These are phyloP conservation scores for Paramecium octaurelia DNA, from an alignment of 73 alveolate species.

Conservation along the genomic window DNA sequence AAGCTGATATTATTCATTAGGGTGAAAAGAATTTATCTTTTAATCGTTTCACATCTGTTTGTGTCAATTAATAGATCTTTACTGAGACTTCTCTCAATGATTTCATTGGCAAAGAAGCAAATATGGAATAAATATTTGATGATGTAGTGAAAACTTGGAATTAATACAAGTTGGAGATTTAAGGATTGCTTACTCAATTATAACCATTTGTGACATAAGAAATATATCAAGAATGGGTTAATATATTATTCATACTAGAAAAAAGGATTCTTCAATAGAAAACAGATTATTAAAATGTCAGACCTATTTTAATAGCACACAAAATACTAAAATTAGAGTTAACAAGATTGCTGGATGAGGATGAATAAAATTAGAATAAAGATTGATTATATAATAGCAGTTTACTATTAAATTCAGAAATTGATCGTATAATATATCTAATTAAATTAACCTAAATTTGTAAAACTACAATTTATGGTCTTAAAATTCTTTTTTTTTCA, in stretches of 20 bases:
- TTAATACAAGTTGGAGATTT: neutral
- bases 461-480: neutral
- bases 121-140: neutral
- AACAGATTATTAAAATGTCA: neutral
- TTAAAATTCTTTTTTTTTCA: neutral
- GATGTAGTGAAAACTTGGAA: constrained; percentile 8
- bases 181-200: neutral
- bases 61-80: constrained; percentile 52
- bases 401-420: neutral
- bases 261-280: constrained; percentile 2
- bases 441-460: neutral
- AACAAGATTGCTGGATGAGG: constrained; percentile 30
- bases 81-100: constrained; percentile 7
- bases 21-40: constrained; percentile 58
- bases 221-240: constrained; percentile 47
- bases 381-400: neutral
- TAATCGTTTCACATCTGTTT: constrained; percentile 48
- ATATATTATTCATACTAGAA: constrained; percentile 30
- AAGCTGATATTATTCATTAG: constrained; percentile 49
- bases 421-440: neutral
- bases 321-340: constrained; percentile 51
- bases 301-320: constrained; percentile 60
- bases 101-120: neutral
- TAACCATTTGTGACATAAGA: constrained; percentile 57
- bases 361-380: constrained; percentile 38